Base-by-base conservation (phyloP, 2,329 filamentous ascomycete species). In the Colletotrichum eleusines region DNA sequence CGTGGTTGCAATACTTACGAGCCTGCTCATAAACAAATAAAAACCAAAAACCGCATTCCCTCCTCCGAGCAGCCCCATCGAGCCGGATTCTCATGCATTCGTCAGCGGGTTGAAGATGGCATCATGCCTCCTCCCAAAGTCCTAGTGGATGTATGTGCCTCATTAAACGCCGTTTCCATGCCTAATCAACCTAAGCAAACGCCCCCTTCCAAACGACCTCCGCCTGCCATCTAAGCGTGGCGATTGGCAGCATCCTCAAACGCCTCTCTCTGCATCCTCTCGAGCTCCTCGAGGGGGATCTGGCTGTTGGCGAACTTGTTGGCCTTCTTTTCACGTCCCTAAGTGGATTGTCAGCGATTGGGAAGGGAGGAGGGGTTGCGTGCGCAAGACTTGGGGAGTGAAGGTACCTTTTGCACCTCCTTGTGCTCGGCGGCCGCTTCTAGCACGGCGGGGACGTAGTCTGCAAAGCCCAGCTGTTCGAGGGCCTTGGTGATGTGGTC, bases 231-330 rank as follows among this genome's bases (percentile, higher is more conserved):
- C 48, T 63, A 73, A 28, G 72, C 66, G 33, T 73, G 71, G 23
- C 72, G 72, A 50, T 73, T 73, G 60, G 72, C 72, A 5, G 72
- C 72, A 31, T 73, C 72, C 53, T 92, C 91, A 81, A 99, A 98
- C 75, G 98, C 89, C 80, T 97, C 94, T 80, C 96, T 92, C 80
- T 99, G 96, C 77, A 97, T 89, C 59, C 91, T 88, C 68, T 96
- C 89, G 59, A 99, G 87, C 81, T 99, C 93, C 76, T 98, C 96
- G 79, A 97, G 91, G 0, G 93, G 93, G 84, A 98, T 88, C 64
- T 95, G 95, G 79, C 94, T 97, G 79, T 96, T 92, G 77, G 97
- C 95, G 78, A 98, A 94, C 84, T 98, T 98, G 81, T 95, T 97
- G 74, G 95, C 92, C 82, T 98, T 97, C 87, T 97, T 97, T 83